Conservation (phyloP, 2,329 filamentous ascomycete genomes). For the Simplicillium sp. region DNA sequence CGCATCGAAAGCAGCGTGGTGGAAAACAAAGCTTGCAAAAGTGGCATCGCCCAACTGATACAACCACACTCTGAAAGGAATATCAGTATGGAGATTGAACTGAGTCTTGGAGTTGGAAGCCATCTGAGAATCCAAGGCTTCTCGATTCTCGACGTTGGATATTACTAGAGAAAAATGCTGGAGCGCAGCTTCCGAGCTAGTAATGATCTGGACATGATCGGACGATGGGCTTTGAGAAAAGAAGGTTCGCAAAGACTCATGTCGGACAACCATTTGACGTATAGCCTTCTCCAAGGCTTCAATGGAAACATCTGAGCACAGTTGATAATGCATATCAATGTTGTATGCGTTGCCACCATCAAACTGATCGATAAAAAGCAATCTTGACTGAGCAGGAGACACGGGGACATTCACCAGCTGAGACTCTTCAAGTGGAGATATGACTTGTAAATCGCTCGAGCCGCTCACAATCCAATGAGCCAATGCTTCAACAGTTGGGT, state of each 20-base stretch:
- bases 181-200: too few species aligned
- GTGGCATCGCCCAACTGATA: not conserved
- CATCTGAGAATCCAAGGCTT: too few species aligned
- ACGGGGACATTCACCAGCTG: not conserved
- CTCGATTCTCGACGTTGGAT: too few species aligned
- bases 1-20: conserved; percentile 5
- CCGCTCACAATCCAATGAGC: conserved; percentile 1
- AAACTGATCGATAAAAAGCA: not conserved
- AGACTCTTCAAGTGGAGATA: too few species aligned
- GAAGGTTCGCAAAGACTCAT: too few species aligned
- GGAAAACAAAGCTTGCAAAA: conserved; percentile 1
- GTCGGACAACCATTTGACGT: too few species aligned
- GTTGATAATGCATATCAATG: not conserved
- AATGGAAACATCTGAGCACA: not conserved
- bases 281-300: too few species aligned
- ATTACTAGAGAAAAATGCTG: too few species aligned
- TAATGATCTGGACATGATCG: too few species aligned
- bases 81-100: not conserved
- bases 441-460: not conserved
- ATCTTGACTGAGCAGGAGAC: not conserved
- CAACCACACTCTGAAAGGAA: not conserved
- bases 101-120: too few species aligned
- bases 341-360: not conserved
- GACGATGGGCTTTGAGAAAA: too few species aligned
- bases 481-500: not conserved